Percentiles rank a stretch among this genome's conserved stretches.
phyloP scores from a whole-genome alignment of 2,329 filamentous ascomycete genomes.

The Sporothrix curviconia region DNA sequence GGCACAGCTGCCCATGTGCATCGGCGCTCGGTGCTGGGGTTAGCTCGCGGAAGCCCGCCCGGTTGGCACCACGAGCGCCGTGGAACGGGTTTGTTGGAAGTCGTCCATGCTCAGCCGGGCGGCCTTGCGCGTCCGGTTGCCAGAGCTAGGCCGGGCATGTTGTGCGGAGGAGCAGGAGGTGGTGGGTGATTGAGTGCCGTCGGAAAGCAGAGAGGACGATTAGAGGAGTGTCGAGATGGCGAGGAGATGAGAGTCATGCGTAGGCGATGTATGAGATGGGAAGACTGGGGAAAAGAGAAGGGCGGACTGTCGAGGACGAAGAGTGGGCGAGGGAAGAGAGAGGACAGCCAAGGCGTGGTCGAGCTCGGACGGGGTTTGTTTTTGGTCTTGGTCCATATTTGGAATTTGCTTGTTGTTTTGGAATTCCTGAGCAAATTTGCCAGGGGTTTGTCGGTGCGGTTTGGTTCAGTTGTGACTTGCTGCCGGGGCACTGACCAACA shows the following conservation, averaged over 20 bases:
- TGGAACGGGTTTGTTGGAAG: not conserved
- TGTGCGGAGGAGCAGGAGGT: no score
- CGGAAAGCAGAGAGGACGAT: not conserved
- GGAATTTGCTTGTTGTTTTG: conserved; percentile 2
- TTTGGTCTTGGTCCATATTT: conserved; percentile 1
- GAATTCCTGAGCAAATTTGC: conserved; percentile 2
- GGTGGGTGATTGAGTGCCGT: not conserved
- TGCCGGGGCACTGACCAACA: not conserved
- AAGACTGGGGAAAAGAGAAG: no score
- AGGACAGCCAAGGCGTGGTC: not conserved
- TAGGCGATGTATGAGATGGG: no score
- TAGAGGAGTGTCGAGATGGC: not conserved
- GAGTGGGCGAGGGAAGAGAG: no score
- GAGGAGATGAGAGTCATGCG: no score
- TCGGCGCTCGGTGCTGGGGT: not conserved
- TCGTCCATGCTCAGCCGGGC: conserved; percentile 10
- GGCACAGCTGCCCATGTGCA: conserved; percentile 13
- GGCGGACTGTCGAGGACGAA: no score
- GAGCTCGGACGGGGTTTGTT: not conserved
- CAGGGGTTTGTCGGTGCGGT: conserved; percentile 2
- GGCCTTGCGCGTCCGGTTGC: not conserved
- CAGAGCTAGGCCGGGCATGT: conserved; percentile 4
- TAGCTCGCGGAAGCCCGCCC: not conserved
- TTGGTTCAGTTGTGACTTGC: conserved; percentile 7
- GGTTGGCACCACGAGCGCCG: not conserved